Evolutionary conservation across 2,329 filamentous ascomycete species (phyloP).

Genomic region (Neonectria coccinea): DNA sequence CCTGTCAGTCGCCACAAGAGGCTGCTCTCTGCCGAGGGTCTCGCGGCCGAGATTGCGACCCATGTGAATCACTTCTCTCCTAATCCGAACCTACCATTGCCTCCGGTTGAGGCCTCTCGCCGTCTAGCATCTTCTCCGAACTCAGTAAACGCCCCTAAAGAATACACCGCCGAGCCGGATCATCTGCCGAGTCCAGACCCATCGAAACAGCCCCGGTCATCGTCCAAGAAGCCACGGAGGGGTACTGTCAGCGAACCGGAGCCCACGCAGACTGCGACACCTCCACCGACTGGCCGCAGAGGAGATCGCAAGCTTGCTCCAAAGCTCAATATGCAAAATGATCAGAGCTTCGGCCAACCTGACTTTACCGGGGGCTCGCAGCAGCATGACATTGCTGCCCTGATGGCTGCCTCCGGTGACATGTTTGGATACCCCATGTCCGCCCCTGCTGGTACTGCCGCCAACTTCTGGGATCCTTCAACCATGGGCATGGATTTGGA

Average conservation of each 20-base stretch:
- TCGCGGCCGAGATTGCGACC: slow-evolving; percentile 65
- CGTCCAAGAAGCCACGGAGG: slow-evolving; percentile 60
- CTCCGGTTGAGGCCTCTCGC: slow-evolving; percentile 70
- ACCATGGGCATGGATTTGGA: slow-evolving; percentile 71
- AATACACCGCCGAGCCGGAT: slow-evolving; percentile 47
- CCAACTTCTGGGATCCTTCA: slow-evolving; percentile 70
- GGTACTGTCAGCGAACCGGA: slow-evolving; percentile 54
- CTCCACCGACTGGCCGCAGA: slow-evolving; percentile 69
- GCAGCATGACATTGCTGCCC: slow-evolving; percentile 61
- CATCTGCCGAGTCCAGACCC: slow-evolving; percentile 45
- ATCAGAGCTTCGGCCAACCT: slow-evolving; percentile 64
- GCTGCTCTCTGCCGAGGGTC: slow-evolving; percentile 62
- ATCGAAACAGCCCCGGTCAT: slow-evolving; percentile 44
- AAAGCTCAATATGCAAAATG: slow-evolving; percentile 69
- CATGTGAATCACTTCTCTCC: slow-evolving; percentile 73
- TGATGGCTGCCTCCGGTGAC: slow-evolving; percentile 62
- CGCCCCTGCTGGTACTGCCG: slow-evolving; percentile 63
- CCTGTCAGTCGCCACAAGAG: slow-evolving; percentile 60
- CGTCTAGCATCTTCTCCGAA: slow-evolving; percentile 69
- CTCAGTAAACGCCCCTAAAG: slow-evolving; percentile 51
- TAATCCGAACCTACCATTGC: slow-evolving; percentile 64
- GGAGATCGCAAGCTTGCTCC: slow-evolving; percentile 66
- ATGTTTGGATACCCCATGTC: slow-evolving; percentile 72
- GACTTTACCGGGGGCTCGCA: slow-evolving; percentile 63
- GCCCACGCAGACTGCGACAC: slow-evolving; percentile 66